phyloP scores from a whole-genome alignment of 768 basidiomycete genomes.

The Mycena indigotica region DNA sequence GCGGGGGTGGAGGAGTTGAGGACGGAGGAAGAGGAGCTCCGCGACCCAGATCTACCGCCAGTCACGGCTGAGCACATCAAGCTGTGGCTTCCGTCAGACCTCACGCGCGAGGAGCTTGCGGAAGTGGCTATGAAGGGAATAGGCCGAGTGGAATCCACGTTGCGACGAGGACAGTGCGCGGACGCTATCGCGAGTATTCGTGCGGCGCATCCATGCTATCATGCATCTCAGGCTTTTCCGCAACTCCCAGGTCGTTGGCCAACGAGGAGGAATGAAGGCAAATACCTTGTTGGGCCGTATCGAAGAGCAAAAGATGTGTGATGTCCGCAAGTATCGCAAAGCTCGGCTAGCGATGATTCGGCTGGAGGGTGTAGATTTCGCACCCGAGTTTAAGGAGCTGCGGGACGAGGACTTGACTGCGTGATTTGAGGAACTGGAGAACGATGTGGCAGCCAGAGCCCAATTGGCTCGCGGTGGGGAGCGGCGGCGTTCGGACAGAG shows the following conservation, averaged over 20 bases:
- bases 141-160: neutral
- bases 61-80: constrained; percentile 12
- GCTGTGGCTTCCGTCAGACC: constrained; percentile 13
- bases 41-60: neutral
- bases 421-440: neutral
- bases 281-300: constrained; percentile 6
- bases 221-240: constrained; percentile 2
- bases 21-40: constrained; percentile 8
- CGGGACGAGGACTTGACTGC: neutral
- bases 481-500: neutral
- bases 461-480: neutral
- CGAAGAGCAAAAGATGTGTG: constrained; percentile 1
- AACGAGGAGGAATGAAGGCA: constrained; percentile 1
- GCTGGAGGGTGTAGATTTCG: neutral
- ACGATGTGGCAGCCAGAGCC: neutral
- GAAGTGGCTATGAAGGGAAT: neutral
- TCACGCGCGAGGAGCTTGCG: neutral
- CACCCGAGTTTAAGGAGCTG: neutral
- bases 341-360: neutral
- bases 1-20: neutral
- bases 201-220: constrained; percentile 8
- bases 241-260: constrained; percentile 7
- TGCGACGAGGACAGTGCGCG: constrained; percentile 6
- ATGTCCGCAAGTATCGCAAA: neutral
- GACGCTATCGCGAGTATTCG: constrained; percentile 2